A percentile compares a stretch with the other conserved stretches of the same genome.
Evolutionary conservation across 495 filamentous ascomycete genomes (phyloP).

Genomic region (Baudoinia panamericana): DNA sequence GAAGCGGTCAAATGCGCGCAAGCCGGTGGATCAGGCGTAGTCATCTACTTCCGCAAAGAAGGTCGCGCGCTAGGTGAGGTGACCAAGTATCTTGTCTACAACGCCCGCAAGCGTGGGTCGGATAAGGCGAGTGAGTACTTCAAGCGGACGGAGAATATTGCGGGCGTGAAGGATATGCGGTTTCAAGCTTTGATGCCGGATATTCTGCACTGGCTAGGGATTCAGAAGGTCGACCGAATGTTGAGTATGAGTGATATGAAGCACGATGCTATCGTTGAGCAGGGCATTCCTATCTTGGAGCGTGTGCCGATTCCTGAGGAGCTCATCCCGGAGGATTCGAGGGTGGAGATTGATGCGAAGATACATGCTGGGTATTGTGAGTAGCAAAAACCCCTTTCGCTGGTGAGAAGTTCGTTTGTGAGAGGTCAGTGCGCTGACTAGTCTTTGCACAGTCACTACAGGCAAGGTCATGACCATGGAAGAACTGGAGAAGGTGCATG

Average conservation of each 20-base stretch:
- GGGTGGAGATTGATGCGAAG: constrained; percentile 97
- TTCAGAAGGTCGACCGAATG: constrained; percentile 98
- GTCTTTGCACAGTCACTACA: constrained; percentile 52
- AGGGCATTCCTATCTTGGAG: constrained; percentile 90
- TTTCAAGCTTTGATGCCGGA: constrained; percentile 97
- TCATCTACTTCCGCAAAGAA: constrained; percentile 99
- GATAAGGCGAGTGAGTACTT: constrained; percentile 96
- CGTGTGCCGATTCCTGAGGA: constrained; percentile 78
- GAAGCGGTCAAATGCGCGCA: constrained; percentile 96
- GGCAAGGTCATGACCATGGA: constrained; percentile 80
- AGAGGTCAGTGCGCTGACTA: constrained; percentile 7
- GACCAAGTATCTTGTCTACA: constrained; percentile 95
- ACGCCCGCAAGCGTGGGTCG: constrained; percentile 70
- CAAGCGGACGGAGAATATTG: constrained; percentile 90
- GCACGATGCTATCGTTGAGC: constrained; percentile 91
- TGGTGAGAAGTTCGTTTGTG: background rate
- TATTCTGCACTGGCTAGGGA: constrained; percentile 95
- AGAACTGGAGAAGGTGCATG: constrained; percentile 71
- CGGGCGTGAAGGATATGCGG: constrained; percentile 94
- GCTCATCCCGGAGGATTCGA: constrained; percentile 86
- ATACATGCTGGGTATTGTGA: constrained; percentile 81
- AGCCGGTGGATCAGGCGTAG: constrained; percentile 84
- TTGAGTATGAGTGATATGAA: constrained; percentile 99
- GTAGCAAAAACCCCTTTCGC: constrained; percentile 7
- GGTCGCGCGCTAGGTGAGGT: constrained; percentile 93